phyloP scores from a whole-genome alignment of 2,329 filamentous ascomycete genomes.

The Tolypocladium inflatum region DNA sequence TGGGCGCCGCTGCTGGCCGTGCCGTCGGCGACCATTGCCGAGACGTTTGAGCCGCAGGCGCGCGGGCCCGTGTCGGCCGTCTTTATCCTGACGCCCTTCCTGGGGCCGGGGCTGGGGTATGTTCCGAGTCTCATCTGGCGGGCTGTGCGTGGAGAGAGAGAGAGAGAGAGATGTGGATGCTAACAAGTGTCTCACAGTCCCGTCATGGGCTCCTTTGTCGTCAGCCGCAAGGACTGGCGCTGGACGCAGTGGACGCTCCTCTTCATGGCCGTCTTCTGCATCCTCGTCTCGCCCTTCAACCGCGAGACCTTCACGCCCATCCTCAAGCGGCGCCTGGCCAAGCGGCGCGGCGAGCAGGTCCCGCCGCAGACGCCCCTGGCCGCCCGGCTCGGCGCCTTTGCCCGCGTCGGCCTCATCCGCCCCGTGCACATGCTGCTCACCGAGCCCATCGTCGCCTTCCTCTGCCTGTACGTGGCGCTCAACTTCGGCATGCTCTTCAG shows the following conservation, averaged over 20 bases:
- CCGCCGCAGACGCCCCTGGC: slow-evolving; percentile 13
- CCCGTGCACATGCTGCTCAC: slow-evolving; percentile 49
- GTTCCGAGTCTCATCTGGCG: slow-evolving; percentile 7
- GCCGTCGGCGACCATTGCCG: slow-evolving; percentile 37
- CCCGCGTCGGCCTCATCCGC: slow-evolving; percentile 34
- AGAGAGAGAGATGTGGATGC: background rate
- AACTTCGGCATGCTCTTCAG: slow-evolving; percentile 42
- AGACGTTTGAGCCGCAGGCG: slow-evolving; percentile 33
- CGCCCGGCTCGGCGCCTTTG: slow-evolving; percentile 20
- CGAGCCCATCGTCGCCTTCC: slow-evolving; percentile 53
- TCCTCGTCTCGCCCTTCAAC: slow-evolving; percentile 26
- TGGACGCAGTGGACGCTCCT: slow-evolving; percentile 44
- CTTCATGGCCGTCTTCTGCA: slow-evolving; percentile 31
- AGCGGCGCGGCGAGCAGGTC: slow-evolving; percentile 20
- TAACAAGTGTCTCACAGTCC: slow-evolving; percentile 20
- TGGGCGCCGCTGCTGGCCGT: slow-evolving; percentile 39
- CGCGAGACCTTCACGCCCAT: slow-evolving; percentile 51
- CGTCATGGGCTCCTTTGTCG: slow-evolving; percentile 38
- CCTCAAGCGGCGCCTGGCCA: slow-evolving; percentile 27
- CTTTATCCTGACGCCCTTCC: slow-evolving; percentile 41
- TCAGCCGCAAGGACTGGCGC: slow-evolving; percentile 35
- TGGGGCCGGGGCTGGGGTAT: slow-evolving; percentile 42
- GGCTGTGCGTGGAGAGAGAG: background rate
- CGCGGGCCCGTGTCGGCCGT: slow-evolving; percentile 32
- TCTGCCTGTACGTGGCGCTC: slow-evolving; percentile 38